Evolutionary conservation across 306 rosid genomes (phyloP).

Genomic region (barrel medic (Medicago truncatula)): MtrunA17r5.0-ANR NC_053042.1:44212501-44213000

Average conservation of each 20-base stretch:
- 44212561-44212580: neutral
- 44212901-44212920: constrained; percentile 81
- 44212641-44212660: constrained; percentile 14
- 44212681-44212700: constrained; percentile 25
- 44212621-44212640: neutral
- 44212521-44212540: too few relatives aligned
- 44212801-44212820: constrained; percentile 35
- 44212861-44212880: constrained; percentile 65
- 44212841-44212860: constrained; percentile 49
- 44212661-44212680: constrained; percentile 31
- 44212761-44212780: constrained; percentile 53
- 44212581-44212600: neutral
- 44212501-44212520: too few relatives aligned
- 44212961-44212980: neutral
- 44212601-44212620: constrained; percentile 1
- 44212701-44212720: constrained; percentile 30
- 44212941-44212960: constrained; percentile 72
- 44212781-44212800: constrained; percentile 6
- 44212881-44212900: constrained; percentile 72
- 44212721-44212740: constrained; percentile 49
- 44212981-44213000: neutral
- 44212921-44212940: constrained; percentile 97
- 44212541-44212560: neutral
- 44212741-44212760: constrained; percentile 57
- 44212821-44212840: constrained; percentile 6